Evolutionary conservation across 2,329 filamentous ascomycete species (phyloP).

Genomic region (Penicillium griseofulvum): DNA sequence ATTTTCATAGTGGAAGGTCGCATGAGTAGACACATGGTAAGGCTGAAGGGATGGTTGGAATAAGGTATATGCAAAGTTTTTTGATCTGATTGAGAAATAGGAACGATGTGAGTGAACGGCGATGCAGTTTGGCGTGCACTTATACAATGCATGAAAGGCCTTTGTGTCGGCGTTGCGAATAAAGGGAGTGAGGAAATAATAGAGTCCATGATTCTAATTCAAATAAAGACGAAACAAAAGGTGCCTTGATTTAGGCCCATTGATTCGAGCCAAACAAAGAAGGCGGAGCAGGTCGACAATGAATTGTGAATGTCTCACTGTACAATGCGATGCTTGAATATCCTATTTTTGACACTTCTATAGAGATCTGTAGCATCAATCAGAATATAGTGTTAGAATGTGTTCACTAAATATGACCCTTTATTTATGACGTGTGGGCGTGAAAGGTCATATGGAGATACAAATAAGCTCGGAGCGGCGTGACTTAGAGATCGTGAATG

Average conservation of each 20-base stretch:
- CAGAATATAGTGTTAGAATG: background rate
- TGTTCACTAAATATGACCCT: background rate
- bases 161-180: background rate
- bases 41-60: background rate
- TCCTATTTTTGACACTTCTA: background rate
- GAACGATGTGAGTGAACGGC: background rate
- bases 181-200: background rate
- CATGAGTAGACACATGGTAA: background rate
- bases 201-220: background rate
- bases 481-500: slow-evolving; percentile 19
- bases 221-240: background rate
- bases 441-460: slow-evolving; percentile 18
- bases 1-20: background rate
- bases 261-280: background rate
- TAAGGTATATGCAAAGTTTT: background rate
- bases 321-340: background rate
- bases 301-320: background rate
- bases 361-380: background rate
- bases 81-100: background rate
- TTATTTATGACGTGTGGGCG: slow-evolving; percentile 15
- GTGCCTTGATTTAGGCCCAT: background rate
- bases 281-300: background rate
- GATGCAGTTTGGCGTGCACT: background rate
- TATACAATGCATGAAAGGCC: slow-evolving; percentile 5
- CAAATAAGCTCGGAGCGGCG: slow-evolving; percentile 8